phyloP scores from a whole-genome alignment of 1,139 yeast species.

The Diutina pseudorugosa region DNA sequence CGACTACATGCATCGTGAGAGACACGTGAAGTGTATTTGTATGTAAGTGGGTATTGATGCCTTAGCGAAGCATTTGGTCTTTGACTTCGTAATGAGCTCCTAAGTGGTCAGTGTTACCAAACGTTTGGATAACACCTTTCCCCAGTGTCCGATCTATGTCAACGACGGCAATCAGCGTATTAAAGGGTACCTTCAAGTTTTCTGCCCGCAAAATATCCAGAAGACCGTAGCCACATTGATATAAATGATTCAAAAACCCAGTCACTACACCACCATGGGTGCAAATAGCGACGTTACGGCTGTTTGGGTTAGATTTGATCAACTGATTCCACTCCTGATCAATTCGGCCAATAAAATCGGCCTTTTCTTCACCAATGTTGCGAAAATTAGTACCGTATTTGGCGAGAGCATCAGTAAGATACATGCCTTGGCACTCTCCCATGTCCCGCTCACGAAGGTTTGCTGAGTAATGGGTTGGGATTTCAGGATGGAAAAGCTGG shows the following conservation, averaged over 20 bases:
- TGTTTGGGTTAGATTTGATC: constrained; percentile 20
- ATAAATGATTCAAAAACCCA: constrained; percentile 37
- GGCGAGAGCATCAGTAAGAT: constrained; percentile 48
- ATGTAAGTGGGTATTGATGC: too few species aligned
- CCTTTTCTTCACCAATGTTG: constrained; percentile 31
- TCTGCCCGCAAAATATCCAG: constrained; percentile 22
- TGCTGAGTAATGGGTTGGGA: not conserved
- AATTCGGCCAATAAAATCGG: constrained; percentile 38
- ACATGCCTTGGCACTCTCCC: constrained; percentile 76
- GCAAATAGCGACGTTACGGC: constrained; percentile 46
- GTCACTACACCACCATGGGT: constrained; percentile 86
- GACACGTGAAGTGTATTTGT: not conserved
- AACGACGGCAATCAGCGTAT: constrained; percentile 59
- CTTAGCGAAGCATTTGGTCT: constrained; percentile 29
- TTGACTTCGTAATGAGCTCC: constrained; percentile 25
- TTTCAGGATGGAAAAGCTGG: constrained; percentile 13
- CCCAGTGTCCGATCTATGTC: constrained; percentile 33
- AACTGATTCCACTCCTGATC: constrained; percentile 33
- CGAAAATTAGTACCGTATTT: constrained; percentile 25
- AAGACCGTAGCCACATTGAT: constrained; percentile 26
- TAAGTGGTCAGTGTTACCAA: constrained; percentile 54
- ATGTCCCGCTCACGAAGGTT: constrained; percentile 63
- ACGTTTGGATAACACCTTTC: constrained; percentile 31
- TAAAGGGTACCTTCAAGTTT: constrained; percentile 51
- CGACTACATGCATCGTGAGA: not conserved